phyloP scores from a whole-genome alignment of 176 grass and related monocot genomes.

The Carex pumila region DNA sequence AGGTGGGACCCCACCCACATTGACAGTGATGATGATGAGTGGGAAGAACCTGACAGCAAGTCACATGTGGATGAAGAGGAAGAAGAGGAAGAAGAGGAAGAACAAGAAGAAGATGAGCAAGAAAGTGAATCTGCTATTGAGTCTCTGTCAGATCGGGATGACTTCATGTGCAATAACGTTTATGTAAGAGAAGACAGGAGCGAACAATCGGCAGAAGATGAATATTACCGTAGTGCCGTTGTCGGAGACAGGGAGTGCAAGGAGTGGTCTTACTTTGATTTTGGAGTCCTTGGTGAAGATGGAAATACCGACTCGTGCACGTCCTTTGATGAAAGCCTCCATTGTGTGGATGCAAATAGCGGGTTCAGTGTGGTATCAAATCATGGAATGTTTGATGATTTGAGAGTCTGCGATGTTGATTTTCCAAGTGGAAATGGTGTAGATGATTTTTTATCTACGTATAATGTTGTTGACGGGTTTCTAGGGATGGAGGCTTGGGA shows the following conservation, averaged over 20 bases:
- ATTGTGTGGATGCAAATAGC: constrained; percentile 6
- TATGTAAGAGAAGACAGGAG: background rate
- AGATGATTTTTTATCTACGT: constrained; percentile 30
- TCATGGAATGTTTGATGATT: constrained; percentile 33
- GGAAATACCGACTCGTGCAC: constrained; percentile 23
- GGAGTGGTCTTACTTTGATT: constrained; percentile 7
- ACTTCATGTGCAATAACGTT: background rate
- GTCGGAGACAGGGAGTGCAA: constrained; percentile 5
- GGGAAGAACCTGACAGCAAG: constrained; percentile 32
- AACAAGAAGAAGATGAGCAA: background rate
- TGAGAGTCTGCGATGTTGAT: constrained; percentile 21
- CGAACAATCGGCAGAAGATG: constrained; percentile 23
- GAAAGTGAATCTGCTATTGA: constrained; percentile 33
- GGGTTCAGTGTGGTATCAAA: constrained; percentile 13
- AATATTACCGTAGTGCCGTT: constrained; percentile 23
- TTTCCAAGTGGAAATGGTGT: constrained; percentile 15
- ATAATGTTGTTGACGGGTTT: constrained; percentile 28
- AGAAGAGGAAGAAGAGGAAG: constrained; percentile 25
- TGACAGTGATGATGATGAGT: constrained; percentile 88
- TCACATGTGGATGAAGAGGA: constrained; percentile 21
- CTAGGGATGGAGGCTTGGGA: constrained; percentile 25
- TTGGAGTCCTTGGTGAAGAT: constrained; percentile 8
- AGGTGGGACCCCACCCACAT: constrained; percentile 46
- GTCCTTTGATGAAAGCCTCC: constrained; percentile 8
- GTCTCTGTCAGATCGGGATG: constrained; percentile 20